Evolutionary conservation across 2,329 filamentous ascomycete species (phyloP).

Genomic region (Verticillium klebahnii): DNA sequence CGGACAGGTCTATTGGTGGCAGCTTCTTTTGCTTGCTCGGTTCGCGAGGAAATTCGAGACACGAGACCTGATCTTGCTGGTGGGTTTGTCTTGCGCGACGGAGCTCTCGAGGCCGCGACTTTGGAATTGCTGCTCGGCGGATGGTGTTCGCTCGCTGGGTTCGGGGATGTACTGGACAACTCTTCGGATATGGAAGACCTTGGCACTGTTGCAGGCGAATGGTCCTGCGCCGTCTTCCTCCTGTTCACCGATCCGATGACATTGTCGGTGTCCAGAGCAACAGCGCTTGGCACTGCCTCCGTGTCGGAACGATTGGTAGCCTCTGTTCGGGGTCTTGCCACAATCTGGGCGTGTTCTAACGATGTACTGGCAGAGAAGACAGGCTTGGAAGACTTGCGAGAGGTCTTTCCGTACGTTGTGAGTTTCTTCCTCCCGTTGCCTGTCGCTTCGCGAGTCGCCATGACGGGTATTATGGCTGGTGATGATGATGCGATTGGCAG

Average conservation of each 20-base stretch:
- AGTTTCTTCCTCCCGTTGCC: slow-evolving; percentile 9
- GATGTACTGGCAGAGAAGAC: not conserved
- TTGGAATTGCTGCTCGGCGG: not conserved
- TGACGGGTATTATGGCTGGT: not conserved
- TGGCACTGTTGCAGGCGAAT: not conserved
- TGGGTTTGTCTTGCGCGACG: not conserved
- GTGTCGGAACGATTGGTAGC: not conserved
- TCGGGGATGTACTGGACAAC: not conserved
- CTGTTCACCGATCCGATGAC: not conserved
- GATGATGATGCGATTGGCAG: not conserved
- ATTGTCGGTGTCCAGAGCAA: not conserved
- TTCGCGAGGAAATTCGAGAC: not conserved
- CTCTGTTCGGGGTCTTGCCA: not conserved
- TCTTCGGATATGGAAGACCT: not conserved
- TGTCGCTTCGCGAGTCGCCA: slow-evolving; percentile 10
- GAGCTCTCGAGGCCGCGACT: not conserved
- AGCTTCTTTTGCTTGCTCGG: not conserved
- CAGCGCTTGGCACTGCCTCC: not conserved
- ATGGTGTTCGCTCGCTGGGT: not conserved
- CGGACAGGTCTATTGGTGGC: slow-evolving; percentile 5
- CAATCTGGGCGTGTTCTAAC: not conserved
- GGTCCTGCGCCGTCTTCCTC: not conserved
- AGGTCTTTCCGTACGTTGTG: slow-evolving; percentile 13
- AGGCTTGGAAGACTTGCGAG: slow-evolving; percentile 7
- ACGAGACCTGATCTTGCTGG: not conserved